Conservation (phyloP, 805 yeast genomes). For the Clavispora santaluciae region DNA sequence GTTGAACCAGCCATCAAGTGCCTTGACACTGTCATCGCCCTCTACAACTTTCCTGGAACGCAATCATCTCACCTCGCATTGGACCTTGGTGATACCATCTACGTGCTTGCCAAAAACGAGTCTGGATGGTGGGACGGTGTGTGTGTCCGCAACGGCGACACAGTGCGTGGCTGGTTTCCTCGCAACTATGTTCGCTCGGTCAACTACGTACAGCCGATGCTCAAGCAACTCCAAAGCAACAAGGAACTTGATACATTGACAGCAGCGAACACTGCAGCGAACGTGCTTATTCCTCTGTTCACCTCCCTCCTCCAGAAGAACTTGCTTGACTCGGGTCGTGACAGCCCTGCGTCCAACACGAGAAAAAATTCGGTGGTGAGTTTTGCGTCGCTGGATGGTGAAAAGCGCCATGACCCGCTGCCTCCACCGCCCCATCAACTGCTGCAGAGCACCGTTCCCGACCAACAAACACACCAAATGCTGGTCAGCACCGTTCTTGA, state of each 20-base stretch:
- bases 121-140: slow-evolving; percentile 91
- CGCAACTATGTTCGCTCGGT: slow-evolving; percentile 51
- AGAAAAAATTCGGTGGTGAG: slow-evolving; percentile 48
- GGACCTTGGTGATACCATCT: slow-evolving; percentile 61
- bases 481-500: not conserved
- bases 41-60: slow-evolving; percentile 51
- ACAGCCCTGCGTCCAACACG: slow-evolving; percentile 28
- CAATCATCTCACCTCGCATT: slow-evolving; percentile 50
- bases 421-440: not conserved
- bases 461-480: not conserved
- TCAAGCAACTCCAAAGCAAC: slow-evolving; percentile 32
- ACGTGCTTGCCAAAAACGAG: slow-evolving; percentile 59
- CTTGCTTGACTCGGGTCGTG: slow-evolving; percentile 28
- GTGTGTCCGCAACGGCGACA: slow-evolving; percentile 30
- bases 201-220: slow-evolving; percentile 38
- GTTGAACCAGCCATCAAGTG: slow-evolving; percentile 28
- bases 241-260: slow-evolving; percentile 40
- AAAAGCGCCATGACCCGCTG: not conserved
- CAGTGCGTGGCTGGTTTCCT: slow-evolving; percentile 83
- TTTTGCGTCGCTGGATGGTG: slow-evolving; percentile 42
- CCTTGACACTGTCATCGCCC: slow-evolving; percentile 55
- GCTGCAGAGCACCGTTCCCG: not conserved
- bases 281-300: slow-evolving; percentile 40
- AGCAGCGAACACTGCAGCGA: slow-evolving; percentile 45
- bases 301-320: slow-evolving; percentile 34